phyloP scores from a whole-genome alignment of 768 basidiomycete species.

The Tulasnella sp. region DNA sequence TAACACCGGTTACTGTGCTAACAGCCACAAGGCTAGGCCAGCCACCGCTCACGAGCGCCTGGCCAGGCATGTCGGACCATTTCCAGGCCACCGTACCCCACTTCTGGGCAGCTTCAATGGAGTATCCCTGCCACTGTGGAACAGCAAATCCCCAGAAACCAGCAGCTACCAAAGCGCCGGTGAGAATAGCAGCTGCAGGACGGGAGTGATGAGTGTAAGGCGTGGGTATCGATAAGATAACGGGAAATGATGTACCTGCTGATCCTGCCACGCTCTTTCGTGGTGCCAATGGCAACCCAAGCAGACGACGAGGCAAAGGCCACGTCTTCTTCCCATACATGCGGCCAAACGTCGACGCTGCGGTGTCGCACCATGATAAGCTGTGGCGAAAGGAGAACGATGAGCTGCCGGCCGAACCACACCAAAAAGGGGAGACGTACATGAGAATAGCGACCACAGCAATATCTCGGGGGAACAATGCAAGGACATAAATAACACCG shows the following conservation, averaged over 20 bases:
- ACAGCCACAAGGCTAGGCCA: slow-evolving; percentile 43
- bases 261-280: slow-evolving; percentile 82
- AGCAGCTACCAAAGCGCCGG: slow-evolving; percentile 51
- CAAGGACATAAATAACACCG: slow-evolving; percentile 66
- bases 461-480: slow-evolving; percentile 69
- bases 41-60: slow-evolving; percentile 28
- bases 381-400: slow-evolving; percentile 31
- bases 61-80: slow-evolving; percentile 24
- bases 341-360: slow-evolving; percentile 86
- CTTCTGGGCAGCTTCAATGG: slow-evolving; percentile 26
- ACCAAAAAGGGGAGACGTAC: slow-evolving; percentile 36
- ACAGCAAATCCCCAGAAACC: slow-evolving; percentile 62
- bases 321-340: slow-evolving; percentile 62
- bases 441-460: slow-evolving; percentile 84
- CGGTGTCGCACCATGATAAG: slow-evolving; percentile 91
- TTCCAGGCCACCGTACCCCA: slow-evolving; percentile 21
- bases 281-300: slow-evolving; percentile 55
- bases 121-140: slow-evolving; percentile 31
- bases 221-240: no score
- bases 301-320: slow-evolving; percentile 37
- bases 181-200: slow-evolving; percentile 30
- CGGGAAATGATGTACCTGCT: no score
- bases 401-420: slow-evolving; percentile 6
- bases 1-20: slow-evolving; percentile 55
- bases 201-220: not conserved